Evolutionary conservation across 1,284 basidiomycete species (phyloP).

Genomic region (Rhodotorula sp.): DNA sequence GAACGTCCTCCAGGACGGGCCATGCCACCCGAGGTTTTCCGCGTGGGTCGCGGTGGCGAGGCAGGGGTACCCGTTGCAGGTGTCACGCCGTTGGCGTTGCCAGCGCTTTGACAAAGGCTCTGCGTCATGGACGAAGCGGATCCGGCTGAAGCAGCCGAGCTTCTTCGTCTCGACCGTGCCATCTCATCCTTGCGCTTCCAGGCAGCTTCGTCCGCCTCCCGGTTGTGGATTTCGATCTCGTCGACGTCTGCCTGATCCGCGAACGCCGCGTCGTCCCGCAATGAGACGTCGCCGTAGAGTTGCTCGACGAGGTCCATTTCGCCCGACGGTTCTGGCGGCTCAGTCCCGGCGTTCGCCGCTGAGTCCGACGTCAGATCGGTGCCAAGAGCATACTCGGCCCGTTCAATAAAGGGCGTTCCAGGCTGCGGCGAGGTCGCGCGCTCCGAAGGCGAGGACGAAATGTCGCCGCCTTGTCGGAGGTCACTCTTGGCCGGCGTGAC

Average conservation of each 20-base stretch:
- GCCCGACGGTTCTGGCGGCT: conserved; percentile 56
- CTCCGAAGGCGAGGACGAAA: background rate
- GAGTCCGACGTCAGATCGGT: background rate
- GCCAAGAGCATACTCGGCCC: conserved; percentile 27
- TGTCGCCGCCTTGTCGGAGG: background rate
- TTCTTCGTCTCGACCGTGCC: conserved; percentile 1
- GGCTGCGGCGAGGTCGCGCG: conserved; percentile 8
- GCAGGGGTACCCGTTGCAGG: conserved; percentile 18
- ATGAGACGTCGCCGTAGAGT: conserved; percentile 74
- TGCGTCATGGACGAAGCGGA: background rate
- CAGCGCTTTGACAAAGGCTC: background rate
- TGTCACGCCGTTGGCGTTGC: background rate
- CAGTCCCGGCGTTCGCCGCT: background rate
- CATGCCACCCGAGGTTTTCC: background rate
- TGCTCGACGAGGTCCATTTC: conserved; percentile 95
- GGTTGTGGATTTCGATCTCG: conserved; percentile 43
- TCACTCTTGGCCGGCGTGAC: conserved; percentile 39
- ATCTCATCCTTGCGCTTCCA: conserved; percentile 39
- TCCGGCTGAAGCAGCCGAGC: conserved; percentile 11
- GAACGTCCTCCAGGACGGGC: conserved; percentile 28
- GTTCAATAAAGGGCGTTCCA: conserved; percentile 25
- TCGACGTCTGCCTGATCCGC: conserved; percentile 55
- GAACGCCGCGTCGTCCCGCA: conserved; percentile 73
- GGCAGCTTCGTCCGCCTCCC: conserved; percentile 45
- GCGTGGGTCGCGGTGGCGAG: conserved; percentile 25